Evolutionary conservation across 2,329 filamentous ascomycete species (phyloP).

Genomic region (Stemphylium lycopersici): DNA sequence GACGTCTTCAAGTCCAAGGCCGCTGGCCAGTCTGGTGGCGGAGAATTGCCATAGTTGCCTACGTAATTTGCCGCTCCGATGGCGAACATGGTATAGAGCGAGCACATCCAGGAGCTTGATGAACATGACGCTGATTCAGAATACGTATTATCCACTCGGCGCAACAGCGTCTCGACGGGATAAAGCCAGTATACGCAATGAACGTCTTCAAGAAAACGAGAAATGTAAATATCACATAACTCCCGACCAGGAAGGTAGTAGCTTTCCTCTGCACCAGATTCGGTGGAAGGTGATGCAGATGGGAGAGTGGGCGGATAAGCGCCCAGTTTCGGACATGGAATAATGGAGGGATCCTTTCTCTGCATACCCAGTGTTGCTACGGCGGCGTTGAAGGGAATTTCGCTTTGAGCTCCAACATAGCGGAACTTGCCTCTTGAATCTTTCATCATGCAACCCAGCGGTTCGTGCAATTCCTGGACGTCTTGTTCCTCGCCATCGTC

Average conservation of each 20-base stretch:
- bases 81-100: constrained; percentile 45
- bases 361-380: constrained; percentile 39
- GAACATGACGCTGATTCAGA: constrained; percentile 21
- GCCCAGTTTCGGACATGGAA: constrained; percentile 38
- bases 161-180: constrained; percentile 41
- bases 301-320: constrained; percentile 39
- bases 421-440: constrained; percentile 44
- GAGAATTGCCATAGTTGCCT: constrained; percentile 28
- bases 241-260: constrained; percentile 42
- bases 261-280: constrained; percentile 22
- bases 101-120: constrained; percentile 47
- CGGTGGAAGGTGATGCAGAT: constrained; percentile 25
- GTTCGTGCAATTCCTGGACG: constrained; percentile 45
- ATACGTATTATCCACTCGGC: constrained; percentile 44
- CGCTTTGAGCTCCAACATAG: constrained; percentile 46
- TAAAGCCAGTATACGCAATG: constrained; percentile 48
- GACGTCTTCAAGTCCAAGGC: constrained; percentile 34
- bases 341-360: constrained; percentile 34
- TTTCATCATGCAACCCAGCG: constrained; percentile 47
- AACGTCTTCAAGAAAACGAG: constrained; percentile 44
- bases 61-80: constrained; percentile 38
- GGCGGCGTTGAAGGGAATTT: constrained; percentile 48
- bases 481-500: constrained; percentile 39
- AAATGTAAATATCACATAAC: constrained; percentile 40
- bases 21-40: constrained; percentile 25